These are phyloP conservation scores for Pythium vanterpoolii DNA, from an alignment of 352 stramenopile genomes.

Conservation along the genomic window DNA sequence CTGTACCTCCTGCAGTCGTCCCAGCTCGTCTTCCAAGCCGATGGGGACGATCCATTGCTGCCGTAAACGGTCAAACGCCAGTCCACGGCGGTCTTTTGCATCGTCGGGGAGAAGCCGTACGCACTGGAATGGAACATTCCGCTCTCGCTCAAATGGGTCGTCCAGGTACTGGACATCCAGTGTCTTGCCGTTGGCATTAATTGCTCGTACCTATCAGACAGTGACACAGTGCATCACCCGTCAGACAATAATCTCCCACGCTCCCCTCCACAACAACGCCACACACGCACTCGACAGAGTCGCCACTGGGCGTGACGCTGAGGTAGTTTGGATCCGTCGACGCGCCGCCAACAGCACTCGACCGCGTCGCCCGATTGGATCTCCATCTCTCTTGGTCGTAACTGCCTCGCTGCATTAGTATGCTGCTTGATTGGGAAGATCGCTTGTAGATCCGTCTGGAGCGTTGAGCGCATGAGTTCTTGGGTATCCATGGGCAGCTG, in stretches of 20 bases:
- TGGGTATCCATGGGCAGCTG: constrained; percentile 38
- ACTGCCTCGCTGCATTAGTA: not conserved
- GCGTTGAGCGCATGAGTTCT: constrained; percentile 36
- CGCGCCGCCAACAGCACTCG: constrained; percentile 50
- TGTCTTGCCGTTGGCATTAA: constrained; percentile 24
- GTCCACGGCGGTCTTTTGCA: constrained; percentile 7
- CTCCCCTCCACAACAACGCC: not conserved
- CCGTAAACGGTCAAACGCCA: constrained; percentile 35
- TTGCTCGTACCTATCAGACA: constrained; percentile 27
- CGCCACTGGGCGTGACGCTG: constrained; percentile 29
- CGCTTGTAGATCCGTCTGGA: constrained; percentile 34
- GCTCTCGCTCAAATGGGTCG: constrained; percentile 42
- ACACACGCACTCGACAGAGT: constrained; percentile 23
- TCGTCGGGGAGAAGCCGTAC: constrained; percentile 35
- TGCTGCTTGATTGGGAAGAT: constrained; percentile 28
- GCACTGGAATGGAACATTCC: constrained; percentile 34
- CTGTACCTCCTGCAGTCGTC: constrained; percentile 38
- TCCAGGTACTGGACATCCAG: constrained; percentile 48
- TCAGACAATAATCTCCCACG: not conserved
- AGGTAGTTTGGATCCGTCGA: constrained; percentile 23
- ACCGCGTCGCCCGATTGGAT: constrained; percentile 36
- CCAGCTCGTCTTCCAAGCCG: constrained; percentile 30
- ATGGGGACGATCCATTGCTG: constrained; percentile 34
- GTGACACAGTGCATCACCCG: not conserved
- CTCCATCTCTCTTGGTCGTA: constrained; percentile 15